Conservation (phyloP, 768 basidiomycete species). For the Calocybe indica region DNA sequence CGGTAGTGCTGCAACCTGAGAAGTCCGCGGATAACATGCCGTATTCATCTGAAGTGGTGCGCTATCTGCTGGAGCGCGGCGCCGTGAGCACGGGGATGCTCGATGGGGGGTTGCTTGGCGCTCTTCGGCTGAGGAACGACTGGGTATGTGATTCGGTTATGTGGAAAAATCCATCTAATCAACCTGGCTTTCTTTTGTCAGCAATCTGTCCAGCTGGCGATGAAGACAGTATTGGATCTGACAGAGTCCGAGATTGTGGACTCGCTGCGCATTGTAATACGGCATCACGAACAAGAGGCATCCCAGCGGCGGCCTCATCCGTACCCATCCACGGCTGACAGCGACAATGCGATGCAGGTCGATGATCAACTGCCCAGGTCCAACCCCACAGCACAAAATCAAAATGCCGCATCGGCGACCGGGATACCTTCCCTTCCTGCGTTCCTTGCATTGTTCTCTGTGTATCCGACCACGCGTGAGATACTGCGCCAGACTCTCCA, state of each 20-base stretch:
- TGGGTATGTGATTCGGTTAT: constrained; percentile 45
- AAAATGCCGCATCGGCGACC: neutral
- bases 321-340: constrained; percentile 4
- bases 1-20: constrained; percentile 39
- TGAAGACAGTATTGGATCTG: constrained; percentile 54
- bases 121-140: constrained; percentile 49
- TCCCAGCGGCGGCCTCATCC: too few relatives aligned
- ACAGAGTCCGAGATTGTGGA: constrained; percentile 60
- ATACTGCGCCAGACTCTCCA: constrained; percentile 46
- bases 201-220: constrained; percentile 44
- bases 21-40: constrained; percentile 23
- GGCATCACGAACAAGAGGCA: constrained; percentile 22
- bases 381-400: too few relatives aligned
- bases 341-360: constrained; percentile 37
- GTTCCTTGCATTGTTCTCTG: constrained; percentile 30
- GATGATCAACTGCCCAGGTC: constrained; percentile 10
- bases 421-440: constrained; percentile 23
- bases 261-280: constrained; percentile 39
- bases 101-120: constrained; percentile 48
- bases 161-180: neutral
- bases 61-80: constrained; percentile 49
- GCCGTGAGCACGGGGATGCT: constrained; percentile 60
- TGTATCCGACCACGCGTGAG: constrained; percentile 30
- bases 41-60: constrained; percentile 54
- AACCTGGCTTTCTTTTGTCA: constrained; percentile 10